phyloP scores from a whole-genome alignment of 2,329 filamentous ascomycete genomes.

The Lecanosticta acicola region DNA sequence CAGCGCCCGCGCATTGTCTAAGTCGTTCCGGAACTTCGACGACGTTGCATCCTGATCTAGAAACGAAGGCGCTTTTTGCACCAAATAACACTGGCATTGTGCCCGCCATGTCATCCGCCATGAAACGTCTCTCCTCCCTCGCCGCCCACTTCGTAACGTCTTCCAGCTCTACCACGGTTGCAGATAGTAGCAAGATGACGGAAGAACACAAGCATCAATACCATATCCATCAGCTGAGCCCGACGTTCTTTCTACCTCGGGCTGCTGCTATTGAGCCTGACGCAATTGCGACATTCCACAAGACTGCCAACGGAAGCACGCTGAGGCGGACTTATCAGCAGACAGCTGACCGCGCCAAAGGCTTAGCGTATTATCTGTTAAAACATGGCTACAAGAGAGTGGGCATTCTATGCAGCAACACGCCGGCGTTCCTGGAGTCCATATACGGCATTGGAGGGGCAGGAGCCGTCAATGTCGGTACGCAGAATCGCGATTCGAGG shows the following conservation, averaged over 20 bases:
- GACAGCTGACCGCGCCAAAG: constrained; percentile 77
- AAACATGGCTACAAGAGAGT: constrained; percentile 70
- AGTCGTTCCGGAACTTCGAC: constrained; percentile 7
- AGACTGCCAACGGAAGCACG: constrained; percentile 52
- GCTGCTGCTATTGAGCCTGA: constrained; percentile 85
- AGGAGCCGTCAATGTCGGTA: constrained; percentile 68
- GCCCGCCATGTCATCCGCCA: constrained; percentile 19
- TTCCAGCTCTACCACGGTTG: constrained; percentile 26
- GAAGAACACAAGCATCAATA: constrained; percentile 38
- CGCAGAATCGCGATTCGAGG: constrained; percentile 13
- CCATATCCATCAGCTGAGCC: constrained; percentile 76
- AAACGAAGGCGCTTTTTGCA: constrained; percentile 6
- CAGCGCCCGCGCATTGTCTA: constrained; percentile 7
- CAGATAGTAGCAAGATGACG: constrained; percentile 18
- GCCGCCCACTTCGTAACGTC: constrained; percentile 34
- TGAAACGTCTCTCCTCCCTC: neutral
- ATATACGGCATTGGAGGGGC: constrained; percentile 83
- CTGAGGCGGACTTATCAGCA: constrained; percentile 74
- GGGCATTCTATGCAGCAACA: constrained; percentile 85
- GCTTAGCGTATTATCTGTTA: constrained; percentile 79
- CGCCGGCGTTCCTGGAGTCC: constrained; percentile 84
- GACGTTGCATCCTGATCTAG: constrained; percentile 3
- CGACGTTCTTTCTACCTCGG: constrained; percentile 80
- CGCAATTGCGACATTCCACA: constrained; percentile 22
- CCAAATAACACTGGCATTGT: constrained; percentile 35